Evolutionary conservation across 75 land plant genomes (phyloP), one percentile per base, ranked within the genome.

Genomic region (Gnetum montanum): DNA sequence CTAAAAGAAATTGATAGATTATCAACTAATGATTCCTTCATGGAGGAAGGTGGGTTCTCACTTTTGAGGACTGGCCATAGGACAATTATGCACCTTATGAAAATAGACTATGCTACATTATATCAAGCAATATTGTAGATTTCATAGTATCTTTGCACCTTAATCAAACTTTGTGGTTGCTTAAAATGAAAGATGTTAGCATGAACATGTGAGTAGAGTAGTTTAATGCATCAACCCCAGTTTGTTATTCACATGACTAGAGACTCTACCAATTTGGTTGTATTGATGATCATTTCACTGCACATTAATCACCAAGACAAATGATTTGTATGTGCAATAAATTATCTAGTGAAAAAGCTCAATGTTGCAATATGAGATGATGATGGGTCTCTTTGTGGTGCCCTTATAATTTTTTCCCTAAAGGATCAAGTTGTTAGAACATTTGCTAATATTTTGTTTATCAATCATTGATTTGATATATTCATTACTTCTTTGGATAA

Each of bases 131-230:
- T 7, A 77, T 87, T 68, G 92, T 84, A 31, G n/a, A 57, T 0
- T 76, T 65, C 45, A 45, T 87, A 4, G 65, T 77, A 7, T 62
- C 72, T 8, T 67, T 80, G 68, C 66, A 71, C 48, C 66, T 66
- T 34, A 84, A 48, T 28, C 67, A 68, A 15, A 70, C 61, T 24
- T 26, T 84, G 50, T 48, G 80, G 93, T 57, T 91, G 43, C 87
- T 90, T 43, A 90, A 87, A 64, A 90, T 90, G 93, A 93, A 90
- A 60, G 96, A 87, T 67, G 93, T 90, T 49, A 90, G 93, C 63
- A 76, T 90, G 82, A 93, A 93, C 26, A 73, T 90, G 80, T 90
- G 96, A 93, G 93, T 90, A 19, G 86, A 76, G 68, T 67, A 75
- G 51, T 90, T 74, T 65, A 77, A 78, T 57, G 63, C 50, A 60